Evolutionary conservation across 2,329 filamentous ascomycete genomes (phyloP), one percentile per base, ranked within the genome.

Genomic region (Trichophyton verrucosum): DNA sequence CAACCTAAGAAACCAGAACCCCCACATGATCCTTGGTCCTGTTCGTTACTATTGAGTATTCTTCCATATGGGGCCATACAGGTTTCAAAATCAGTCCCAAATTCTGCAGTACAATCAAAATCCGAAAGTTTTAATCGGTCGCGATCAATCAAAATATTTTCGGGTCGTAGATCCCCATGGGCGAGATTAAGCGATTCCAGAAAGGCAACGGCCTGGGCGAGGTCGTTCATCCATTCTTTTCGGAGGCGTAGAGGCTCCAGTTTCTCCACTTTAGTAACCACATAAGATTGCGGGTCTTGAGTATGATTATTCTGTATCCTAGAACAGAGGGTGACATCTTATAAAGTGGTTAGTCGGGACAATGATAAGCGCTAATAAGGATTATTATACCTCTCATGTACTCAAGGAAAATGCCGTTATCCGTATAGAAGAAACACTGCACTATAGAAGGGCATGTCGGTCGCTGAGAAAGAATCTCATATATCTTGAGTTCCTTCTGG

Each of bases 161-260:
- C 65, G 17, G 71, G 67, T 61, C 68, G 66, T 59, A 74, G 59
- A 20, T 73, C 68, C 46, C 68, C 67, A 63, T 74, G 66, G 0
- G 68, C 67, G 49, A 73, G 69, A 20, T 68, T 66, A n/a, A 72
- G 65, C 0, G 68, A 70, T 65, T 71, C 70, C 0, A 73, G 59
- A 57, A 71, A 71, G 61, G 69, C 68, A 57, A 71, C 65, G 8
- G 65, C 70, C 63, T 68, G 66, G 53, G 69, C 63, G 30, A 73
- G 67, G 27, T 70, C 63, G 40, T 69, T 71, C 66, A 71, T 71
- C 70, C 66, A 73, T 64, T 65, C 55, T 20, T 66, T 68, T 62
- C 67, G 65, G 42, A 71, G 63, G 17, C 40, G 6, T n/a, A 71
- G 57, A 47, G 66, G 66, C 58, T 71, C 69, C 15, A 71, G 17